Evolutionary conservation across 2,329 filamentous ascomycete species (phyloP), one percentile per base, ranked within the genome.

Genomic region (Hypoxylon sp.): DNA sequence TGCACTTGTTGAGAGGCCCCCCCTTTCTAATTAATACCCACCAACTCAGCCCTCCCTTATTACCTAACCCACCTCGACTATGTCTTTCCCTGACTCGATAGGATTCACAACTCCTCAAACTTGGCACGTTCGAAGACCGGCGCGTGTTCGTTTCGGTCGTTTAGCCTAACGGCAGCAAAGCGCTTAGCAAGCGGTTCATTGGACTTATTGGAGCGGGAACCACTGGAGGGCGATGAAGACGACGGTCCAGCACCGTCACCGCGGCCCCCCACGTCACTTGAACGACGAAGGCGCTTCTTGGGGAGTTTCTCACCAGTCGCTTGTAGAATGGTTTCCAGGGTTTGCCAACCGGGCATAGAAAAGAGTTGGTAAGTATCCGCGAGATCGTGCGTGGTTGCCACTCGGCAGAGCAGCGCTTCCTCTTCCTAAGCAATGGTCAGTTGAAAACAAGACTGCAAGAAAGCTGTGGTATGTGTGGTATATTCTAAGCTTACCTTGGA

Each of bases 271-370:
- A 75, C 72, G 70, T 71, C 79, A 75, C 76, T 76, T 73, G 75
- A 73, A 70, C 78, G 76, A 74, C 80, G 81, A 75, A 76, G 79
- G 76, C 87, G 91, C 85, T 95, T 96, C 63, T 68, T 74, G 79
- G 89, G 89, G 87, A 90, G 88, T 88, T 90, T 90, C 91, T 97
- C 94, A 97, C 94, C 93, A 86, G 92, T 93, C 88, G 93, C 91
- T 89, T 95, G 89, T 81, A 98, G 87, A 78, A 99, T 97, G 78
- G 91, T 90, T 80, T 94, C 86, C 75, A 99, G 85, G 62, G 93
- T 98, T 79, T 94, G 91, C 95, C 95, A 99, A 74, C 95, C 95
- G 75, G 90, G 86, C 72, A 91, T 94, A 72, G 93, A 90, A 79
- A 93, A 88, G 71, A 99, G 86, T 76, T 95, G 90, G 75, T 93